A percentile compares a stretch with the other conserved stretches of the same genome.
Evolutionary conservation across 352 stramenopile genomes (phyloP).

Genomic region (Globisporangium ultimum): DNA sequence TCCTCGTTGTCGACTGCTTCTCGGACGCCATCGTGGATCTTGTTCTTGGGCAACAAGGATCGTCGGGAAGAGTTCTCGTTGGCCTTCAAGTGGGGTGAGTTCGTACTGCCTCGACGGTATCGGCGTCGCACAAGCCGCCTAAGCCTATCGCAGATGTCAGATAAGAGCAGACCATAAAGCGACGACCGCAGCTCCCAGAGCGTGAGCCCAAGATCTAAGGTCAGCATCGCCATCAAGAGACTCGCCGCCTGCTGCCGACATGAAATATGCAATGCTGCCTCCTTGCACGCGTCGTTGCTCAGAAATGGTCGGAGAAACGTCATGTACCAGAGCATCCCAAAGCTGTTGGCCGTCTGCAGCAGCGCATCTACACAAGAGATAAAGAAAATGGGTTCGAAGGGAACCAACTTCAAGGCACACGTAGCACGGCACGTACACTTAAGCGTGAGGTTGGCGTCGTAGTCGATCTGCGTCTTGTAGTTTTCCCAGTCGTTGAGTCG

Average conservation of each 20-base stretch:
- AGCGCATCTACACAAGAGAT: constrained; percentile 29
- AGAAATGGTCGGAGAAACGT: constrained; percentile 43
- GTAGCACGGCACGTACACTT: constrained; percentile 42
- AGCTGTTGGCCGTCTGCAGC: constrained; percentile 62
- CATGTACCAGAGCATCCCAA: constrained; percentile 50
- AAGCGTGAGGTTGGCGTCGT: constrained; percentile 71
- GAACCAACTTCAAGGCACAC: not conserved
- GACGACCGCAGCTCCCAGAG: constrained; percentile 40
- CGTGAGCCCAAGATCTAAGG: constrained; percentile 24
- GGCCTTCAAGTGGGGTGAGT: constrained; percentile 1
- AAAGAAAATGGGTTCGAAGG: not conserved
- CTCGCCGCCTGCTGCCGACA: constrained; percentile 42
- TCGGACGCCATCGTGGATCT: not conserved
- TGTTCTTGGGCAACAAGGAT: constrained; percentile 9
- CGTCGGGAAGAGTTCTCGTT: not conserved
- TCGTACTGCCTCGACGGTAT: not conserved
- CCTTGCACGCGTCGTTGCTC: constrained; percentile 15
- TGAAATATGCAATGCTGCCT: constrained; percentile 18
- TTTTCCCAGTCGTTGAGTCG: constrained; percentile 71
- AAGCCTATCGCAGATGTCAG: not conserved
- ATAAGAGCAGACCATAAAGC: constrained; percentile 21
- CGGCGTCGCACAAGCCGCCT: not conserved
- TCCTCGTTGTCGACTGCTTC: constrained; percentile 3
- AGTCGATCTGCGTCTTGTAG: constrained; percentile 57
- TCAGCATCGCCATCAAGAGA: constrained; percentile 46